Conservation (phyloP, 192 early-diverging fungal genomes). For the Glomus cerebriforme region DNA sequence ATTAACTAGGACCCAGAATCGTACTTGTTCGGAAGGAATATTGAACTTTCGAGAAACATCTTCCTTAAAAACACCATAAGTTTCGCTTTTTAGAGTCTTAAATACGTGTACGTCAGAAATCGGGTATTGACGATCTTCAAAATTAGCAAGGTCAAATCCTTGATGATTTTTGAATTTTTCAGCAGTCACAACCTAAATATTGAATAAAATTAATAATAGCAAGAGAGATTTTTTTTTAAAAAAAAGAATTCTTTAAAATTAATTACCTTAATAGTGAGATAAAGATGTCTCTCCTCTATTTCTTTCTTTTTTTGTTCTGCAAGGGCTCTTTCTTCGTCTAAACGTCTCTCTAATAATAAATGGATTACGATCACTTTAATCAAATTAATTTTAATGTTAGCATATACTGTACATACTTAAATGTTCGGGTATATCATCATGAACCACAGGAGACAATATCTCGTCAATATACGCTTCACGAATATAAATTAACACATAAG, state of each 20-base stretch:
- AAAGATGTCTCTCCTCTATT: conserved; percentile 69
- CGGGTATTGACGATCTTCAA: conserved; percentile 52
- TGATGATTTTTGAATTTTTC: conserved; percentile 67
- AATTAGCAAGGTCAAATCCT: conserved; percentile 88
- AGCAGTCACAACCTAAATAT: conserved; percentile 70
- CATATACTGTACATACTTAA: conserved; percentile 50
- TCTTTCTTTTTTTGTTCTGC: conserved; percentile 67
- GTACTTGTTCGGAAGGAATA: conserved; percentile 55
- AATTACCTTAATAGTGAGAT: conserved; percentile 60
- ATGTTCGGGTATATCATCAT: conserved; percentile 81
- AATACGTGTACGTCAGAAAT: conserved; percentile 34
- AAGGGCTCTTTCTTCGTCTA: conserved; percentile 64
- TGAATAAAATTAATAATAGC: neutral
- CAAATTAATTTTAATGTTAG: neutral
- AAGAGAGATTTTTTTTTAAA: neutral
- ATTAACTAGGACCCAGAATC: conserved; percentile 86
- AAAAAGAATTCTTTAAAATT: neutral
- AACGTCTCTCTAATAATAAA: conserved; percentile 40
- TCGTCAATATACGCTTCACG: conserved; percentile 72
- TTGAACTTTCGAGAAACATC: conserved; percentile 50
- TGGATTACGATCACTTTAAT: too few relatives aligned
- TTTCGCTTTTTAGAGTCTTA: conserved; percentile 61
- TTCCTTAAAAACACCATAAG: conserved; percentile 56
- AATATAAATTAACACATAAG: conserved; percentile 99
- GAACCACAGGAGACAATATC: conserved; percentile 66